A percentile compares a stretch with the other conserved stretches of the same genome.
Conservation (phyloP, 345 rosid species). For the Eucalyptus polybractea region DNA sequence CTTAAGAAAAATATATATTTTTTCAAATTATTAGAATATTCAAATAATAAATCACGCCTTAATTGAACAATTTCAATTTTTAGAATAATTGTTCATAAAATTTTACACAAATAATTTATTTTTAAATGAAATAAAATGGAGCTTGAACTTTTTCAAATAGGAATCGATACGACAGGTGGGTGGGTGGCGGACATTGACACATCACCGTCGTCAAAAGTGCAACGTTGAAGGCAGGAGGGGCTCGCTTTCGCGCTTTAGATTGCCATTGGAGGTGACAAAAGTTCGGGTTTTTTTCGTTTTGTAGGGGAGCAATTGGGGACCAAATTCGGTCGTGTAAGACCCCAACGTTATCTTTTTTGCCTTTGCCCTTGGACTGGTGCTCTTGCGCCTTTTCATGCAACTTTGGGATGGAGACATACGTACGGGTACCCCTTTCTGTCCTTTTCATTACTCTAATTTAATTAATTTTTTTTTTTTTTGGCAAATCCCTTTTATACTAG, state of each 20-base stretch:
- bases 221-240: neutral
- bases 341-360: neutral
- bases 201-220: neutral
- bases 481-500: neutral
- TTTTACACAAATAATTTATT: fast-evolving
- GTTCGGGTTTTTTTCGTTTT: neutral
- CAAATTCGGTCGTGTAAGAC: neutral
- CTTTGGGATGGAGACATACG: neutral
- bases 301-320: neutral
- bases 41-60: no score
- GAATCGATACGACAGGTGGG: neutral
- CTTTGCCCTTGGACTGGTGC: neutral
- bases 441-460: neutral
- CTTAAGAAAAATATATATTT: no score
- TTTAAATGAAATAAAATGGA: neutral
- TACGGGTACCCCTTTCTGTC: neutral
- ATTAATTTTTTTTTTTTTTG: neutral
- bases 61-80: no score
- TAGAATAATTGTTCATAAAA: fast-evolving
- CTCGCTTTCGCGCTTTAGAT: neutral
- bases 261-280: neutral
- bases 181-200: neutral
- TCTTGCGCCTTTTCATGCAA: neutral
- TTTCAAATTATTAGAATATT: no score
- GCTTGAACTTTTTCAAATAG: neutral